These are phyloP conservation scores for rapeseed (Brassica napus) DNA, from an alignment of 345 rosid species.

Conservation along the genomic window Da-Ae NC_063451.1:34857001-34857500, in stretches of 20 bases:
- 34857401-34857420: background rate
- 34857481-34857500: background rate
- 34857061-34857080: too few species aligned
- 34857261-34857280: background rate
- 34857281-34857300: background rate
- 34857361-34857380: background rate
- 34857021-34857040: too few species aligned
- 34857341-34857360: background rate
- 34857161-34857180: background rate
- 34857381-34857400: background rate
- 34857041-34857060: too few species aligned
- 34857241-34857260: background rate
- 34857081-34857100: too few species aligned
- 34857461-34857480: slow-evolving; percentile 26
- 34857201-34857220: background rate
- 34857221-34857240: background rate
- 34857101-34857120: too few species aligned
- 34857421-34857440: background rate
- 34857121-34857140: too few species aligned
- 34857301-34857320: background rate
- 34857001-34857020: too few species aligned
- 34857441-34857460: slow-evolving; percentile 27
- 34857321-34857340: slow-evolving; percentile 8
- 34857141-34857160: background rate
- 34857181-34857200: slow-evolving; percentile 2